Evolutionary conservation across 2,329 filamentous ascomycete genomes (phyloP).

Genomic region (Alternaria conjuncta): DNA sequence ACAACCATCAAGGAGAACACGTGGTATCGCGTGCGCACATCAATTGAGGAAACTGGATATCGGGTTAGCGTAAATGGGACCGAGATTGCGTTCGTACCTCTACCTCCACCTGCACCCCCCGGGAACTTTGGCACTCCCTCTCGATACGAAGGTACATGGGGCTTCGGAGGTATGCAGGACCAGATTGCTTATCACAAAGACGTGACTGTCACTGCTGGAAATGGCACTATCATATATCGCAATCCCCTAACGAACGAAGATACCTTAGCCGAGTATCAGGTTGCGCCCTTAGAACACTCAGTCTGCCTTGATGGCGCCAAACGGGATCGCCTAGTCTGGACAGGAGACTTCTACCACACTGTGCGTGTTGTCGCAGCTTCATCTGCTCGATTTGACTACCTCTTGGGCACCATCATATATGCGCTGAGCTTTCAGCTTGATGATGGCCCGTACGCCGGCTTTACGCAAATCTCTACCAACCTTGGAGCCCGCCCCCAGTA

Average conservation of each 20-base stretch:
- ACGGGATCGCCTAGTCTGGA: constrained; percentile 52
- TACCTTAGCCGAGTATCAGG: constrained; percentile 49
- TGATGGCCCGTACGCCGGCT: neutral
- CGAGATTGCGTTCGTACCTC: neutral
- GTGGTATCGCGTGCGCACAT: neutral
- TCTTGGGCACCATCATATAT: constrained; percentile 40
- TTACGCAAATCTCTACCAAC: neutral
- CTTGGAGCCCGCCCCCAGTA: constrained; percentile 1
- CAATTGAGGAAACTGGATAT: neutral
- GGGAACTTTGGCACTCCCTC: constrained; percentile 26
- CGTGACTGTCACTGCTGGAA: constrained; percentile 27
- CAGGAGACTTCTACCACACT: constrained; percentile 54
- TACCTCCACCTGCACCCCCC: neutral
- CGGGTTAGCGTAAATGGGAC: neutral
- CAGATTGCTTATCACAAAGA: constrained; percentile 46
- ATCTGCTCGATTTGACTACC: constrained; percentile 46
- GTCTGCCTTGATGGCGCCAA: constrained; percentile 54
- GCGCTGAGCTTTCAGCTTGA: neutral
- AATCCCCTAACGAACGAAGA: constrained; percentile 12
- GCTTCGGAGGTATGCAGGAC: constrained; percentile 53
- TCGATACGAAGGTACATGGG: constrained; percentile 37
- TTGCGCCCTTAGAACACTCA: constrained; percentile 41
- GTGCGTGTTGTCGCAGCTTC: constrained; percentile 45
- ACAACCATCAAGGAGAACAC: neutral
- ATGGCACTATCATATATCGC: neutral